Evolutionary conservation across 163 green algal species (phyloP).

Genomic region (Chlamydomonas reinhardtii): DNA sequence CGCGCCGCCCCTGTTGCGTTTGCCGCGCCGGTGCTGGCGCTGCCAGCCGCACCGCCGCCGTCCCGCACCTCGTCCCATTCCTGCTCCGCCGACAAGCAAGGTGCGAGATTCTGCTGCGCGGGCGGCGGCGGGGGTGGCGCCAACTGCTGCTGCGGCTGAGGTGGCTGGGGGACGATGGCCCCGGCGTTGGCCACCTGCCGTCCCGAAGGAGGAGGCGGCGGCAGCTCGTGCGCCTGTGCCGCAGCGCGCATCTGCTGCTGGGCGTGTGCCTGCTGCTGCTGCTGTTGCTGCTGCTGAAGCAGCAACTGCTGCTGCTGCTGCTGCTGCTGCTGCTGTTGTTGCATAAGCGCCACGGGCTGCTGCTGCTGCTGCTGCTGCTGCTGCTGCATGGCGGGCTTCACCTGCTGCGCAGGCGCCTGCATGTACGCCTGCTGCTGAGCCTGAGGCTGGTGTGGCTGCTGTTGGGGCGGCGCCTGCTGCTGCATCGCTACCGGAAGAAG

Average conservation of each 20-base stretch:
- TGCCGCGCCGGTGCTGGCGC: background rate
- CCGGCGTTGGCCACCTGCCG: too few species aligned
- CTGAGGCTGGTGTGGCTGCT: conserved; percentile 2
- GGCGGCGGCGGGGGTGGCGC: conserved; percentile 19
- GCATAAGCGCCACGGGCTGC: conserved; percentile 3
- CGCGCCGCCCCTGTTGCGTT: background rate
- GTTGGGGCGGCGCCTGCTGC: background rate
- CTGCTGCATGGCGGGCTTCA: background rate
- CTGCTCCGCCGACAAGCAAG: conserved; percentile 65
- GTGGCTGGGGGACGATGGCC: background rate
- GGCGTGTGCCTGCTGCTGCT: background rate
- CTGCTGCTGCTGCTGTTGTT: background rate
- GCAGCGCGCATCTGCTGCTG: too few species aligned
- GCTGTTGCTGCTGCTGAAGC: conserved; percentile 18
- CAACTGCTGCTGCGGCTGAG: background rate
- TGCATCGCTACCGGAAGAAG: too few species aligned
- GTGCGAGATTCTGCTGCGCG: conserved; percentile 24
- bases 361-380: conserved; percentile 28
- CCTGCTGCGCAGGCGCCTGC: background rate
- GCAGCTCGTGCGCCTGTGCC: too few species aligned
- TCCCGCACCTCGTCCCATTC: conserved; percentile 63
- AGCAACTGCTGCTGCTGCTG: conserved; percentile 49
- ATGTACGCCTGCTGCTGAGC: background rate
- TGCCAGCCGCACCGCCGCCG: background rate
- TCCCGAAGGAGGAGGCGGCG: too few species aligned